Percentiles rank a stretch among this genome's conserved stretches.
Evolutionary conservation across 768 basidiomycete species (phyloP).

Genomic region (Lepiota brunneoincarnata): DNA sequence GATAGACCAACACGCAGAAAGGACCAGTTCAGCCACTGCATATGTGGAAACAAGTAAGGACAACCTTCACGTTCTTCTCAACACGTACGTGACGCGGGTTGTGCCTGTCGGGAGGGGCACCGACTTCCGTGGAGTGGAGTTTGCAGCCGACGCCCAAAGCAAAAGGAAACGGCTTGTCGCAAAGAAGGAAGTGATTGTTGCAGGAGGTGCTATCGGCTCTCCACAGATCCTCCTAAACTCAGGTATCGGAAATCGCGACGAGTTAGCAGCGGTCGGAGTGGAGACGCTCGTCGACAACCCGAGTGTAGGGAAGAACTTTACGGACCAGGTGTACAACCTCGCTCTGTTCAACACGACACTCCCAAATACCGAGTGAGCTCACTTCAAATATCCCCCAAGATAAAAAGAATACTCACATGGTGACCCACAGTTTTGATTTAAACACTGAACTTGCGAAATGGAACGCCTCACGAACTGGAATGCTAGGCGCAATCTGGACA

Average conservation of each 20-base stretch:
- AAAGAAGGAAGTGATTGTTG: conserved; percentile 26
- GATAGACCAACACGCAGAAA: neutral
- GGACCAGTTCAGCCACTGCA: conserved; percentile 24
- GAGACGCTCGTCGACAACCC: conserved; percentile 17
- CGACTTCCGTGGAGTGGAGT: conserved; percentile 24
- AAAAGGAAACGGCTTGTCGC: neutral
- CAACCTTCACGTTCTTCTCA: conserved; percentile 11
- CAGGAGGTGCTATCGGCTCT: conserved; percentile 28
- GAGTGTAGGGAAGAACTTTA: conserved; percentile 21
- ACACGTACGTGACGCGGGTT: conserved; percentile 14
- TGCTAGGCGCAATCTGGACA: neutral
- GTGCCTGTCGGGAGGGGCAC: conserved; percentile 16
- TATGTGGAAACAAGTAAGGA: conserved; percentile 17
- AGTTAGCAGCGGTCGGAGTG: conserved; percentile 14
- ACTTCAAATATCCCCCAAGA: too few relatives aligned
- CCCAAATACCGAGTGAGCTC: conserved; percentile 4
- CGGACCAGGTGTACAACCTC: conserved; percentile 14
- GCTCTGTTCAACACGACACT: conserved; percentile 1
- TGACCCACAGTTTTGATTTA: neutral
- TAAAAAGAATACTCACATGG: neutral
- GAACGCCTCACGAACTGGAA: conserved; percentile 12
- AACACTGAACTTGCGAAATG: conserved; percentile 10
- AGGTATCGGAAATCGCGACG: conserved; percentile 21
- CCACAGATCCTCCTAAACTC: conserved; percentile 22
- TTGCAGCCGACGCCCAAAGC: neutral